Percentiles rank a stretch among this genome's conserved stretches.
Evolutionary conservation across 495 filamentous ascomycete species (phyloP).

Genomic region (Evernia prunastri): DNA sequence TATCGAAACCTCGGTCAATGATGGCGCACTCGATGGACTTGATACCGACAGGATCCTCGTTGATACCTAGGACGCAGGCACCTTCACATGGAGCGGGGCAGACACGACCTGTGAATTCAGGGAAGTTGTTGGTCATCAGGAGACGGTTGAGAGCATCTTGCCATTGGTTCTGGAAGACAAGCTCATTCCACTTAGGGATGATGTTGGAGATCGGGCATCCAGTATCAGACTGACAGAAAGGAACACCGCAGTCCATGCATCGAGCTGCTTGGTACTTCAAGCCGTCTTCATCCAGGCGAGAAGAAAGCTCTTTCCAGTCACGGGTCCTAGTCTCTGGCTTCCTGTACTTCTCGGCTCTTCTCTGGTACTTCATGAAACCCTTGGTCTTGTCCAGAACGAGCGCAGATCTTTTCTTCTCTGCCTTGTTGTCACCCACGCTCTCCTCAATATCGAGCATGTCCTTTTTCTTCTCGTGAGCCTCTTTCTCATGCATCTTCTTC

Average conservation of each 20-base stretch:
- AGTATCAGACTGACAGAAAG: conserved; percentile 96
- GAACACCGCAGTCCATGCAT: conserved; percentile 99
- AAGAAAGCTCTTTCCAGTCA: conserved; percentile 92
- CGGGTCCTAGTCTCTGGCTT: conserved; percentile 76
- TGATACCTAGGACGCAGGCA: conserved; percentile 96
- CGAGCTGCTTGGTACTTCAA: conserved; percentile 97
- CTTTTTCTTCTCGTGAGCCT: conserved; percentile 59
- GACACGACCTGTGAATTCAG: conserved; percentile 97
- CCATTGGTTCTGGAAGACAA: conserved; percentile 93
- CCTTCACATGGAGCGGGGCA: conserved; percentile 98
- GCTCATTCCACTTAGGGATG: conserved; percentile 98
- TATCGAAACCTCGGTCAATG: conserved; percentile 98
- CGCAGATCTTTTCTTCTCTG: conserved; percentile 89
- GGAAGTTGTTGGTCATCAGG: conserved; percentile 99
- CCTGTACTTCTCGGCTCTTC: conserved; percentile 92
- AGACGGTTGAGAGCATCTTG: conserved; percentile 90
- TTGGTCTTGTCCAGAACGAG: conserved; percentile 95
- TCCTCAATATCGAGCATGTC: conserved; percentile 94
- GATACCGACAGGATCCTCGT: conserved; percentile 96
- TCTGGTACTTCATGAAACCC: conserved; percentile 98
- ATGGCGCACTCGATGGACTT: conserved; percentile 99
- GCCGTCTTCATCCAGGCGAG: conserved; percentile 88
- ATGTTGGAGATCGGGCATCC: conserved; percentile 99
- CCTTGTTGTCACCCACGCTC: conserved; percentile 74
- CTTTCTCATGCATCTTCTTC: conserved; percentile 52